Percentiles rank a stretch among this genome's conserved stretches.
These are phyloP conservation scores for Botrytis byssoidea DNA, from an alignment of 2,329 filamentous ascomycete species.

Conservation along the genomic window DNA sequence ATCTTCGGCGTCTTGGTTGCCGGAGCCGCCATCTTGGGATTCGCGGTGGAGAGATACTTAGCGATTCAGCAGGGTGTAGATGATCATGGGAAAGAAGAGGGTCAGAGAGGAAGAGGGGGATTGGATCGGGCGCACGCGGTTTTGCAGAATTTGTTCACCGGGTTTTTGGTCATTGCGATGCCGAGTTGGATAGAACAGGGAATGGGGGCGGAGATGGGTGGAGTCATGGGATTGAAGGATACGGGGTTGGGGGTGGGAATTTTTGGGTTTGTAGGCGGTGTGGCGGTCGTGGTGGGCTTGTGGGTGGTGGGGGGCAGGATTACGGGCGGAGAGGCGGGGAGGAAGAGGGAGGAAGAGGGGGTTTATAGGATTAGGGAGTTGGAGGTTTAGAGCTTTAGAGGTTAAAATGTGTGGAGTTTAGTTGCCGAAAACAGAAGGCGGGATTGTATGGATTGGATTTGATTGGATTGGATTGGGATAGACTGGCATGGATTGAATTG, in stretches of 20 bases:
- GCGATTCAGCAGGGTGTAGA: neutral
- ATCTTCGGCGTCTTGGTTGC: neutral
- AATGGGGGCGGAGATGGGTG: neutral
- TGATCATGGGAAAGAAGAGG: neutral
- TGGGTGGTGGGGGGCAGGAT: neutral
- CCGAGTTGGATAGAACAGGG: neutral
- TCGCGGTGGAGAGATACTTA: neutral
- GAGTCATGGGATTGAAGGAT: neutral
- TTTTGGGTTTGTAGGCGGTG: neutral
- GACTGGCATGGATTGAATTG: neutral
- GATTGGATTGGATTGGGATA: neutral
- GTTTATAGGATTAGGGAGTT: neutral
- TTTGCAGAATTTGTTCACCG: neutral
- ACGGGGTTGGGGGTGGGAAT: neutral
- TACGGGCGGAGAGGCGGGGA: too few species aligned
- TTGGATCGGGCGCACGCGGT: neutral
- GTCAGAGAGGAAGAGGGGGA: neutral
- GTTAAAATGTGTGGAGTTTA: neutral
- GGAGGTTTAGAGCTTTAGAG: neutral
- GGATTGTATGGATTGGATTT: neutral
- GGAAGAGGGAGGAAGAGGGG: neutral
- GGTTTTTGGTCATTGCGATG: neutral
- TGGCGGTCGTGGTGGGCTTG: neutral
- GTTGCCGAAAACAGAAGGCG: neutral
- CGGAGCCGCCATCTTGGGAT: neutral